These are phyloP conservation scores for Exsudoporus frostii DNA, from an alignment of 768 basidiomycete species.

Conservation along the genomic window DNA sequence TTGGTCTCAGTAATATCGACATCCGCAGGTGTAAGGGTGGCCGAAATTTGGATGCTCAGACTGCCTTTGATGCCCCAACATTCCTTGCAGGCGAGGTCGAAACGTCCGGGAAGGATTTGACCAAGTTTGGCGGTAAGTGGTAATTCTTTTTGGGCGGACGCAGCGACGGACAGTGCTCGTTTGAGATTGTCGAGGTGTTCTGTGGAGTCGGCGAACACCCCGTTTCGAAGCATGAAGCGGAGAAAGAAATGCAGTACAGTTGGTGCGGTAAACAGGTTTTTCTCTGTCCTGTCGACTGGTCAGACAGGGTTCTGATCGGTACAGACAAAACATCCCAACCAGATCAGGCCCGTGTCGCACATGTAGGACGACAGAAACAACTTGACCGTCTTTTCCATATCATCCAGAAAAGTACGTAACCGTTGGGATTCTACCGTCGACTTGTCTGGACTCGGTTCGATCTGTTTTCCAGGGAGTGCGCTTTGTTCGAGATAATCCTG, in stretches of 20 bases:
- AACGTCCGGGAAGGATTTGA: slow-evolving; percentile 37
- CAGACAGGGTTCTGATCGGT: slow-evolving; percentile 3
- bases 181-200: slow-evolving; percentile 32
- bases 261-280: slow-evolving; percentile 41
- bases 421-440: slow-evolving; percentile 14
- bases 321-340: slow-evolving; percentile 37
- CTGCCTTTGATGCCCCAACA: slow-evolving; percentile 47
- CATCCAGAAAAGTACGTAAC: slow-evolving; percentile 52
- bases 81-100: slow-evolving; percentile 47
- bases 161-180: slow-evolving; percentile 42
- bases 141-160: slow-evolving; percentile 39
- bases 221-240: slow-evolving; percentile 43
- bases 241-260: slow-evolving; percentile 45
- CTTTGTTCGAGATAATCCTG: slow-evolving; percentile 31
- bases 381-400: slow-evolving; percentile 57
- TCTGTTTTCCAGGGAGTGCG: slow-evolving; percentile 28
- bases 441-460: slow-evolving; percentile 20
- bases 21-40: neutral
- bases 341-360: slow-evolving; percentile 61
- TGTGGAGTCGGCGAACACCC: slow-evolving; percentile 36
- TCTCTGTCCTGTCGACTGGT: slow-evolving; percentile 36
- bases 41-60: slow-evolving; percentile 24
- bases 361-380: slow-evolving; percentile 72
- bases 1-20: neutral
- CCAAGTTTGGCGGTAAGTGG: slow-evolving; percentile 41